Evolutionary conservation across 768 basidiomycete genomes (phyloP), one percentile per base, ranked within the genome.

Genomic region (Lentinula lateritia): DNA sequence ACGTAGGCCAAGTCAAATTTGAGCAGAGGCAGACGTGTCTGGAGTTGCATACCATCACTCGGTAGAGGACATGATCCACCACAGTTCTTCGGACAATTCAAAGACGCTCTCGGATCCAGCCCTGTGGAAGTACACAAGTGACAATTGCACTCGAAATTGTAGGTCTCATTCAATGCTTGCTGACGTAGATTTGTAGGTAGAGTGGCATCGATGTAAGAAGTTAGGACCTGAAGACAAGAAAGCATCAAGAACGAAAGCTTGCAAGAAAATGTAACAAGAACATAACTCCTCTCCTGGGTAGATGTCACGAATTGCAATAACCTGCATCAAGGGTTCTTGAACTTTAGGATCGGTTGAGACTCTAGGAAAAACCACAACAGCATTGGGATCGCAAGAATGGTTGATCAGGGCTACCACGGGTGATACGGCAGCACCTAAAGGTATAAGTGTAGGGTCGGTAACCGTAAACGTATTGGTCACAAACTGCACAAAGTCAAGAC

Each of bases 391-490:
- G 68, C 94, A 95, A 0, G 90, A 90, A 69, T 98, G 95, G 68
- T 97, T 97, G 61, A 90, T 82, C 10, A 97, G 76, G 0, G 95
- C 95, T 4, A 88, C 75, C 0, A 83, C 67, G 0, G 95, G 95
- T 0, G 92, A 90, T 13, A 95, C 81, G n/a, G 89, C 85, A 2
- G 88, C 87, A 6, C 96, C 96, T 39, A 98, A 78, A 0, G 95
- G 89, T 2, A 84, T 82, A 15, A 98, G 76, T 4, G 90, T 81
- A 0, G 90, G 86, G 0, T 88, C 83, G 1, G 93, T 88, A 9
- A 97, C 75, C 0, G 95, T 89, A 69, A 98, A 91, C 0, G 96
- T 89, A 70, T 99, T 99, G 6, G 92, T 91, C 9, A 86, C 84
- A 70, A 98, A 95, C 95, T 98, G 36, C 52, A 54, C 15, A 66